Base-by-base conservation (phyloP, 2,329 filamentous ascomycete species). In the Colletotrichum abscissum region DNA sequence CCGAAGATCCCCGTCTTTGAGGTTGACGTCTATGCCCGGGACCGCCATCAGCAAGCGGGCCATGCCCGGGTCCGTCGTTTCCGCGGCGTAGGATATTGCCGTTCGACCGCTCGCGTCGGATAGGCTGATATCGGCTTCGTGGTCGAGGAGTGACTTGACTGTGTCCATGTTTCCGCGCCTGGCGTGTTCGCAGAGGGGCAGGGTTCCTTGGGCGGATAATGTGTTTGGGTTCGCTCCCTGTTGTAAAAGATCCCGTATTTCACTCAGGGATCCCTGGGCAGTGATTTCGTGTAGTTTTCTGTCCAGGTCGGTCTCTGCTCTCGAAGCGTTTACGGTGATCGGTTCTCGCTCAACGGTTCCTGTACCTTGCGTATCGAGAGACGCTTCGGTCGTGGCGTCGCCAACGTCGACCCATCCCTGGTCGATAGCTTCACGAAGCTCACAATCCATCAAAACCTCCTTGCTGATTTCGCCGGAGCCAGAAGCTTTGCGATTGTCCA, bases 391-490 rank as follows among this genome's bases (percentile, higher is more conserved):
- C 42, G 7, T 49, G 19, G 19, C 1, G 42, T n/a, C 1, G 2
- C 16, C 19, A 8, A 49, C 42, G 1, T 49, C 8, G 42, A 49
- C 2, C 42, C 42, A 49, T 49, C 42, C 42, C 19, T 49, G 8
- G 0, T 22, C 19, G 19, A 49, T 49, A 22, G 42, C 19, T 22
- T 49, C 42, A 49, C 7, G 42, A 19, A 19, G 7, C 42, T 22
- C 22, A 0, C 19, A 0, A 49, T 22, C 19, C 42, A 22, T 9
- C 16, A 4, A n/a, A 4, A 0, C 11, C 0, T 1, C 42, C 42
- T n/a, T 22, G 0, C 11, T 1, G 8, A 19, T 1, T 49, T 22
- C 19, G 19, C 3, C 42, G 42, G 42, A 5, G 4, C 8, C 7
- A 19, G 16, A 9, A 19, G 42, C 0, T 4, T 4, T 11, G 19